Conservation (phyloP, 2,329 filamentous ascomycete species). For the Penicillium rolfsii region DNA sequence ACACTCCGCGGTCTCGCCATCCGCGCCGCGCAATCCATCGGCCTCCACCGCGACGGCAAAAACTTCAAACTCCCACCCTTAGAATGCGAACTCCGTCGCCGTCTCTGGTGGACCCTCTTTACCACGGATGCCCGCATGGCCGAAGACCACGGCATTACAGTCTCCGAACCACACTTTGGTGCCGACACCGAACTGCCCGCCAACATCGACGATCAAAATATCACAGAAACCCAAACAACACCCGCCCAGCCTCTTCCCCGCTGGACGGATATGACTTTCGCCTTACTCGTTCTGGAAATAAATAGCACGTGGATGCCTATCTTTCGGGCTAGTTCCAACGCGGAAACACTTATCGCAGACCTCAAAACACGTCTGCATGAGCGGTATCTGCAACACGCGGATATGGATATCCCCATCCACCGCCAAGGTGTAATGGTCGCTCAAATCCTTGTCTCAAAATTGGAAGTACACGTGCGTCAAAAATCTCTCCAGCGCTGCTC, state of each 20-base stretch:
- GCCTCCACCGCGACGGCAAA: constrained; percentile 56
- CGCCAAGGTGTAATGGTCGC: constrained; percentile 38
- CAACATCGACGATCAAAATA: constrained; percentile 60
- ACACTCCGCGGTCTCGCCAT: constrained; percentile 57
- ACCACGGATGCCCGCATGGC: constrained; percentile 50
- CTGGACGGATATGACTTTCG: constrained; percentile 63
- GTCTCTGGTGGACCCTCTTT: constrained; percentile 60
- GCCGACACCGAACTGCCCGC: constrained; percentile 45
- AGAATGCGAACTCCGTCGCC: constrained; percentile 57
- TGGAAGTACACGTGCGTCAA: constrained; percentile 41
- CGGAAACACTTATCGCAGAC: constrained; percentile 46
- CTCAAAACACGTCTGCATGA: constrained; percentile 53
- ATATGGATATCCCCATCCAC: constrained; percentile 55
- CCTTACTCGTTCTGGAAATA: constrained; percentile 58
- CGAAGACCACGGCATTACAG: constrained; percentile 62
- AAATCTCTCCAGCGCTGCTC: constrained; percentile 24
- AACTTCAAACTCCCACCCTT: constrained; percentile 56
- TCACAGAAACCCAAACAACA: constrained; percentile 53
- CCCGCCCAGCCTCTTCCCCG: constrained; percentile 53
- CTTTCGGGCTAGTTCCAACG: constrained; percentile 1
- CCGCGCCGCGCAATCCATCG: constrained; percentile 54
- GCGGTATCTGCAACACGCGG: constrained; percentile 55
- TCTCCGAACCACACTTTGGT: constrained; percentile 51
- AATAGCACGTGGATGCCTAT: constrained; percentile 47
- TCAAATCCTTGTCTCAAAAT: constrained; percentile 39